A percentile compares a stretch with the other conserved stretches of the same genome.
Evolutionary conservation across 441 rosid genomes (phyloP).

Genomic region (Corymbia citriodora): DNA sequence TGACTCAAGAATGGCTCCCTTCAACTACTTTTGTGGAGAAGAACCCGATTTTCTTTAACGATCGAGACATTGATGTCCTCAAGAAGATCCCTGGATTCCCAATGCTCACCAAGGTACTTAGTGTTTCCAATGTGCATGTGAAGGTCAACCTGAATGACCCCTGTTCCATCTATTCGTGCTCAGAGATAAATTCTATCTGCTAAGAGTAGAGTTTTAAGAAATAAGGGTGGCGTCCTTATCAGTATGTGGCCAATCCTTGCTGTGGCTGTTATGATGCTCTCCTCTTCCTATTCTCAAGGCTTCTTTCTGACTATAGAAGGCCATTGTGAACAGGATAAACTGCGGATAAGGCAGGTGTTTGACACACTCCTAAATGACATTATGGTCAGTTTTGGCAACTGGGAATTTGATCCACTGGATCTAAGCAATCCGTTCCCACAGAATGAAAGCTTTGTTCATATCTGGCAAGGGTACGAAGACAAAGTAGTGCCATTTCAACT

Average conservation of each 20-base stretch:
- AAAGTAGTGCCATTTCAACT: background rate
- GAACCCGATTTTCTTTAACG: background rate
- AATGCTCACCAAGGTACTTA: background rate
- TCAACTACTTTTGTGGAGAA: background rate
- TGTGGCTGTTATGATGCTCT: background rate
- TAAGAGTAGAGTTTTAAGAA: background rate
- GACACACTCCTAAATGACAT: background rate
- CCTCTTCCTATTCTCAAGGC: background rate
- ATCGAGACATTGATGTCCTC: background rate
- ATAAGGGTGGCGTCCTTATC: background rate
- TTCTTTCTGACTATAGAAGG: background rate
- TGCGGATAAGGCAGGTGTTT: background rate
- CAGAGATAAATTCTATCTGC: background rate
- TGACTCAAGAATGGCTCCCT: background rate
- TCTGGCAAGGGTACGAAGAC: conserved; percentile 2
- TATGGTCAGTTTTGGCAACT: background rate
- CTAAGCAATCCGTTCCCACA: background rate
- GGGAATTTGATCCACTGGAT: background rate
- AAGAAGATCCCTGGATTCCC: background rate
- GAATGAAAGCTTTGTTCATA: background rate
- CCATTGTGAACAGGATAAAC: background rate
- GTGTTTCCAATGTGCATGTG: background rate
- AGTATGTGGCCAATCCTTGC: background rate
- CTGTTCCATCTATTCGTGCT: background rate
- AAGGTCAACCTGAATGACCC: background rate